Evolutionary conservation across 2,329 filamentous ascomycete genomes (phyloP), one percentile per base, ranked within the genome.

Genomic region (Macrophomina pseudophaseolina): DNA sequence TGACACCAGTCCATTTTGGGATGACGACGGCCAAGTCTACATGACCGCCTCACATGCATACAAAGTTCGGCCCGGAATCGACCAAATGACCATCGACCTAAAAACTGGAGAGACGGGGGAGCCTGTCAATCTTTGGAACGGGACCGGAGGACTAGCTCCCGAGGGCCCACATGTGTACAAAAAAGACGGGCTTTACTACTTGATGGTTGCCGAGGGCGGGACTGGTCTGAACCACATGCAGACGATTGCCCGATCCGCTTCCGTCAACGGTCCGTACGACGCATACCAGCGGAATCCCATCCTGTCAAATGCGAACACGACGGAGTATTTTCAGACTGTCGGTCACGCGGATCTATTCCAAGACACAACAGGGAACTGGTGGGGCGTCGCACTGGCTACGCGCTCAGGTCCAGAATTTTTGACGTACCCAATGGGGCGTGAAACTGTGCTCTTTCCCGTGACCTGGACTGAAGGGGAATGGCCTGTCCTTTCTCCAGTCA

Each of bases 1-100:
- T 63, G 87, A 89, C 64, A 83, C 85, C 0, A 82, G 80, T 40
- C 80, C 83, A 7, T 85, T 86, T 70, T 88, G 85, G 83, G 83
- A 88, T 59, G 80, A 82, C 0, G 82, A 88, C 54, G 86, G 85
- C 1, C 84, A 80, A 66, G 76, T 81, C 0, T 88, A 87, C 66
- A 81, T 86, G 16, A 71, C 72, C 3, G 79, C 70, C 12, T 71
- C 72, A 6, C 73, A 75, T 70, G 69, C 71, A 1, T 77, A 53
- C 70, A 72, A 52, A 59, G 72, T 59, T 40, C 68, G 72, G 71
- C 71, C 71, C 28, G 75, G 76, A 6, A 76, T 78, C 32, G 68
- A 72, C 28, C 69, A 75, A 18, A 66, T 69, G 14, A 71, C 73
- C 28, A 72, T 80, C 32, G 71, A 80, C 62, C 71, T 79, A 7